Evolutionary conservation across 73 alveolate species (phyloP).

Genomic region (Paramecium biaurelia): DNA sequence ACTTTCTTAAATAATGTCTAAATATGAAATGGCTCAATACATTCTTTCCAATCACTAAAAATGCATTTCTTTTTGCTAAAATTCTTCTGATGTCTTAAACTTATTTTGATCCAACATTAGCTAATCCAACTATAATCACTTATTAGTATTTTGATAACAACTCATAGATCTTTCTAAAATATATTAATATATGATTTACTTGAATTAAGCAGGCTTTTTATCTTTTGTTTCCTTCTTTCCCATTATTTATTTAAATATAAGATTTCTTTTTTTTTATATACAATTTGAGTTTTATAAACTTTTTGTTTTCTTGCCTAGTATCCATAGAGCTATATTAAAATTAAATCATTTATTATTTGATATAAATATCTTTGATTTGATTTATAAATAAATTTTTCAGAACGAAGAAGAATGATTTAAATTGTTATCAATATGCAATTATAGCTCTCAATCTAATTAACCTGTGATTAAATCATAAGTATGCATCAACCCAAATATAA

Average conservation of each 20-base stretch:
- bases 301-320: not conserved
- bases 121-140: not conserved
- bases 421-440: not conserved
- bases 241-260: constrained; percentile 35
- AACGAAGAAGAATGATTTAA: not conserved
- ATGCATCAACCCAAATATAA: constrained; percentile 45
- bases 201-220: constrained; percentile 52
- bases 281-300: not conserved
- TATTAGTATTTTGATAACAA: constrained; percentile 8
- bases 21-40: not conserved
- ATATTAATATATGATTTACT: not conserved
- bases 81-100: constrained; percentile 49
- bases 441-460: not conserved
- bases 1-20: constrained; percentile 27
- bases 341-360: not conserved
- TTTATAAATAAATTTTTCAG: not conserved
- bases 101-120: constrained; percentile 49
- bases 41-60: constrained; percentile 40
- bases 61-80: not conserved
- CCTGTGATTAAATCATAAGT: not conserved
- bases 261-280: constrained; percentile 39
- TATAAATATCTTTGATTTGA: not conserved
- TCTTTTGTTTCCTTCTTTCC: constrained; percentile 53
- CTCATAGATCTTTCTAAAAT: constrained; percentile 46
- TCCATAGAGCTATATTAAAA: not conserved